These are phyloP conservation scores for Spathaspora hagerdaliae DNA, from an alignment of 805 yeast species.

Conservation along the genomic window DNA sequence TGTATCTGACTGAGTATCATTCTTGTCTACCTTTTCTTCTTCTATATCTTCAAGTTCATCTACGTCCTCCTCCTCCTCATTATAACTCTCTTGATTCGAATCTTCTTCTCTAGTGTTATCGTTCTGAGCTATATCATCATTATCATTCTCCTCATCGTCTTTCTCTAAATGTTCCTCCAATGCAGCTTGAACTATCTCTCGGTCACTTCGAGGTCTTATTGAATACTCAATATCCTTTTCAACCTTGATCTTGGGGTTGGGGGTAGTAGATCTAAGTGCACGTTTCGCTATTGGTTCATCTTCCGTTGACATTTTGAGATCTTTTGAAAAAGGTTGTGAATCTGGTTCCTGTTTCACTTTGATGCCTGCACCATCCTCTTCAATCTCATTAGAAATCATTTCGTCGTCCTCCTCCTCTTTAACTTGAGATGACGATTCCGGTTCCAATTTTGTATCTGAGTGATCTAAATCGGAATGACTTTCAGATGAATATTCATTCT, in stretches of 20 bases:
- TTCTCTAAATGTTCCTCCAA: neutral
- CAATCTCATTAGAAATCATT: neutral
- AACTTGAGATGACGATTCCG: neutral
- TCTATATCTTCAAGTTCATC: slow-evolving; percentile 5
- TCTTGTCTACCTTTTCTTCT: slow-evolving; percentile 2
- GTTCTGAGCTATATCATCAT: neutral
- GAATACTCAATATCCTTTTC: neutral
- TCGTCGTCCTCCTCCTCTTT: neutral
- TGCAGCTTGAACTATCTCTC: slow-evolving; percentile 3
- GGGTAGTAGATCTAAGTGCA: neutral
- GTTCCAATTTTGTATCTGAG: neutral
- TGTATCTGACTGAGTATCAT: slow-evolving; percentile 7
- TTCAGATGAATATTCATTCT: neutral
- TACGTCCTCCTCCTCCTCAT: slow-evolving; percentile 6
- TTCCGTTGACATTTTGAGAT: neutral
- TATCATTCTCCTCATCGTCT: slow-evolving; percentile 2
- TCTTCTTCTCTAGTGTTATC: slow-evolving; percentile 1
- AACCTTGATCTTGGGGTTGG: neutral
- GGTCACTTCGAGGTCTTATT: slow-evolving; percentile 1
- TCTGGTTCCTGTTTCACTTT: neutral
- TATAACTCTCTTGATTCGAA: slow-evolving; percentile 6
- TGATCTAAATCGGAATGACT: neutral
- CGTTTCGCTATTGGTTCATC: neutral
- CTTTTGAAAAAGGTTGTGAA: neutral
- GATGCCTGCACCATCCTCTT: neutral